Percentiles rank a stretch among this genome's conserved stretches.
These are phyloP conservation scores for Phytophthora vignae DNA, from an alignment of 352 stramenopile species.

Conservation along the genomic window DNA sequence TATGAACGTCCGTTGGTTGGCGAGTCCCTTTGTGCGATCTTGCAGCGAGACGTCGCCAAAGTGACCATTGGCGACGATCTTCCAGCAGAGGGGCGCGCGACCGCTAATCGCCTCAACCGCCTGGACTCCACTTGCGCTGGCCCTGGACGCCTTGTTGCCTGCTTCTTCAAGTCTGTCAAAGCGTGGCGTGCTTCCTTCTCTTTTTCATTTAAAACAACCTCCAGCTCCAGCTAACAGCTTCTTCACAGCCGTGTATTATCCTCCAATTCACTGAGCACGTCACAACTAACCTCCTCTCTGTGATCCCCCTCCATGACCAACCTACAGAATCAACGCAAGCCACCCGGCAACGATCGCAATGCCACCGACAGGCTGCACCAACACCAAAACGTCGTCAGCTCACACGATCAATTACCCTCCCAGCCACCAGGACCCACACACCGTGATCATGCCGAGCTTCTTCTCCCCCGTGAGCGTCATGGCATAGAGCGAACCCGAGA, in stretches of 20 bases:
- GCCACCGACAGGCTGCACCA: conserved; percentile 67
- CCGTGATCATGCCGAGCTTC: conserved; percentile 82
- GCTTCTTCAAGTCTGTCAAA: neutral
- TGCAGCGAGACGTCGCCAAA: conserved; percentile 6
- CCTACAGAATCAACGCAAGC: conserved; percentile 74
- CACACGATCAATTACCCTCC: neutral
- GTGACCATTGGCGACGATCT: conserved; percentile 32
- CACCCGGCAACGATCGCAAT: conserved; percentile 76
- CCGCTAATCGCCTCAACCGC: neutral
- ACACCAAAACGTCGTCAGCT: conserved; percentile 11
- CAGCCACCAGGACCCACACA: conserved; percentile 28
- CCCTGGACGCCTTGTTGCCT: neutral
- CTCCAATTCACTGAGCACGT: too few relatives aligned
- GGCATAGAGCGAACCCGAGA: conserved; percentile 82
- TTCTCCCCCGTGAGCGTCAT: conserved; percentile 80
- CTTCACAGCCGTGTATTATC: neutral
- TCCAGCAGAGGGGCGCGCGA: conserved; percentile 6
- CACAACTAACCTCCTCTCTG: neutral
- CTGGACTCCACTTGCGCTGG: neutral
- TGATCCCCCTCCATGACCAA: neutral
- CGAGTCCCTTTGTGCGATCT: conserved; percentile 22
- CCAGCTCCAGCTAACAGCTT: neutral
- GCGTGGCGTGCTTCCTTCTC: neutral
- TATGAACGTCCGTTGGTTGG: conserved; percentile 6
- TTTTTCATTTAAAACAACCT: neutral